Percentiles rank a stretch among this genome's conserved stretches.
Evolutionary conservation across 2,329 filamentous ascomycete genomes (phyloP).

Genomic region (Fusarium foetens): DNA sequence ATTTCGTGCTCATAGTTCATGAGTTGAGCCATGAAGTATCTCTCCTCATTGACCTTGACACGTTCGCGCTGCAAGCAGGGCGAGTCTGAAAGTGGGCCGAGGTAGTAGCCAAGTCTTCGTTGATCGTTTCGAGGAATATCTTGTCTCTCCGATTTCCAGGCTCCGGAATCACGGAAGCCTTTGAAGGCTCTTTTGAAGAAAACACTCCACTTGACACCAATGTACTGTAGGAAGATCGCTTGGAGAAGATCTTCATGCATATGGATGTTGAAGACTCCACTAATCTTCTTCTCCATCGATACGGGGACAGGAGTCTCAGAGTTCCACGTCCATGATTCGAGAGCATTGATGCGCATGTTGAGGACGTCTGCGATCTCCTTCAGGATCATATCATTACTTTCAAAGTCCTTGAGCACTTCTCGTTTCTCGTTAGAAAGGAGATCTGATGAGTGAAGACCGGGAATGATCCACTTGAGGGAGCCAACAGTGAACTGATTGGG

Average conservation of each 20-base stretch:
- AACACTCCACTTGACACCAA: slow-evolving; percentile 60
- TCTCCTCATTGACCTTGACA: slow-evolving; percentile 47
- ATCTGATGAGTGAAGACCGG: slow-evolving; percentile 56
- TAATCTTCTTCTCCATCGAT: slow-evolving; percentile 59
- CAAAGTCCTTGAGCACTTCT: slow-evolving; percentile 56
- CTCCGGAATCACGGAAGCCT: slow-evolving; percentile 45
- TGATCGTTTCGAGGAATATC: slow-evolving; percentile 47
- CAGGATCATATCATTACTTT: slow-evolving; percentile 54
- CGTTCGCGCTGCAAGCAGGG: slow-evolving; percentile 47
- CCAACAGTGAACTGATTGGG: slow-evolving; percentile 50
- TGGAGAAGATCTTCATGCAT: slow-evolving; percentile 65
- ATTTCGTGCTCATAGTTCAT: slow-evolving; percentile 47
- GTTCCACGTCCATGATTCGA: slow-evolving; percentile 60
- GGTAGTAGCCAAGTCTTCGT: slow-evolving; percentile 50
- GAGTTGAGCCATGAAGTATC: slow-evolving; percentile 60
- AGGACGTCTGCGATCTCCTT: slow-evolving; percentile 63
- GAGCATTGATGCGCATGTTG: slow-evolving; percentile 59
- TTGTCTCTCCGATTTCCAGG: slow-evolving; percentile 50
- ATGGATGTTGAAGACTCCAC: slow-evolving; percentile 59
- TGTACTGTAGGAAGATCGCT: slow-evolving; percentile 61
- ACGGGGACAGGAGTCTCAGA: slow-evolving; percentile 52
- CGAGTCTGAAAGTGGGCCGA: slow-evolving; percentile 39
- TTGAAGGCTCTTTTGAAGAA: slow-evolving; percentile 54
- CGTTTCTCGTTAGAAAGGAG: slow-evolving; percentile 56
- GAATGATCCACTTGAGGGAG: slow-evolving; percentile 53